Percentiles rank a stretch among this genome's conserved stretches.
Conservation (phyloP, 305 asterid species). For the Fraxinus paxiana region DNA sequence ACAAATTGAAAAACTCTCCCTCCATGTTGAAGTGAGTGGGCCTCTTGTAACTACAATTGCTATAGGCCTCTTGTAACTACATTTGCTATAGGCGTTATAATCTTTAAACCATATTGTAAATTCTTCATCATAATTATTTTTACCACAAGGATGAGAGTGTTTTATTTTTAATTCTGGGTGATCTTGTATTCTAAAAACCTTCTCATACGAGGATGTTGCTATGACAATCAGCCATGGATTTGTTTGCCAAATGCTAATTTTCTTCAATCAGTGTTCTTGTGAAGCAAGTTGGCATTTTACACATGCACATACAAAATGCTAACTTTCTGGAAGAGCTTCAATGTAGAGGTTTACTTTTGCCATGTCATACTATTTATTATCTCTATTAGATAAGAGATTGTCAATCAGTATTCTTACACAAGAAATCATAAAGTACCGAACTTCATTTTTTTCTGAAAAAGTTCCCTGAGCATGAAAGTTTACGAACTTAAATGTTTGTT, state of each 20-base stretch:
- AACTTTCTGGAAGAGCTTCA: not conserved
- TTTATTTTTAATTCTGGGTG: not conserved
- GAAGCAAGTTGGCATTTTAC: not conserved
- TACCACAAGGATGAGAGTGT: conserved; percentile 4
- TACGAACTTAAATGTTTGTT: not conserved
- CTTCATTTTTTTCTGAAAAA: not conserved
- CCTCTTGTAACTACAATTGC: conserved; percentile 21
- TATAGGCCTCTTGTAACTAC: conserved; percentile 2
- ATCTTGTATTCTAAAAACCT: not conserved
- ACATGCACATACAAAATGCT: not conserved
- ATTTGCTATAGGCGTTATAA: not conserved
- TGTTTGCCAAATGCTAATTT: not conserved
- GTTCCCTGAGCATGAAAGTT: not conserved
- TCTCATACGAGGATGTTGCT: not conserved
- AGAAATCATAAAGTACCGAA: not conserved
- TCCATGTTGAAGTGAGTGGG: conserved; percentile 95
- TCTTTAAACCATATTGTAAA: not conserved
- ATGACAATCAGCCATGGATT: not conserved
- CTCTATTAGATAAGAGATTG: not conserved
- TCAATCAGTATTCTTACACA: not conserved
- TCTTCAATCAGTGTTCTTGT: not conserved
- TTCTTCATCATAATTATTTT: not conserved
- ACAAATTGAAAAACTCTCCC: conserved; percentile 98
- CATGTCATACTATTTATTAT: not conserved
- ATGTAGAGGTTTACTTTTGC: not conserved